Base-by-base conservation (phyloP, 106 monocot genomes). In the Dioscorea zingiberensis region DNA sequence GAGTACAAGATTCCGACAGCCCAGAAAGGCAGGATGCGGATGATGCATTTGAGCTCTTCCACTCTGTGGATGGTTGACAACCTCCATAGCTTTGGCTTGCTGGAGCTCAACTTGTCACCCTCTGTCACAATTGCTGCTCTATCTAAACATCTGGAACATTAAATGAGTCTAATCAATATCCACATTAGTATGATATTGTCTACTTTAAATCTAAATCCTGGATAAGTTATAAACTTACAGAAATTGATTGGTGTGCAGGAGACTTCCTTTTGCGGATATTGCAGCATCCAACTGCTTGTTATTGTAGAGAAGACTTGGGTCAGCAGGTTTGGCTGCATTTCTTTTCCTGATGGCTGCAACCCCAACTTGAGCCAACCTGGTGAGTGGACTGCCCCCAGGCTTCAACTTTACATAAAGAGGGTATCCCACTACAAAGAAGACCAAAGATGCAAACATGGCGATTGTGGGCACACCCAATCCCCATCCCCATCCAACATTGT, bases 21-120 rank as follows among this genome's bases (percentile, higher is more conserved):
- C 85, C 89, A 90, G 25, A 85, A 72, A 0, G 89, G 89, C 48
- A 83, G 44, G 74, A 90, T 77, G 1, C 85, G 67, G 51, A 90
- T 53, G 61, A 85, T 75, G 2, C 74, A 90, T 47, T 90, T 85
- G 24, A 90, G 70, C 62, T 90, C 90, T 69, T 83, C 85, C 13
- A 90, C 77, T 0, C 85, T 82, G 63, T 85, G 85, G 14, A 90
- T 83, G 1, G 85, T 90, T 25, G 83, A 77, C 10, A 85, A 72
- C 13, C 69, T 57, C 90, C 90, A 85, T 1, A 69, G 62, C 9
- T 44, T 24, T 0, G 83, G 80, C 27, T 44, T 2, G 59, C 76
- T 70, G 21, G 64, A 69, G 0, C 47, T 55, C 9, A 54, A 49
- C 49, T 73, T 60, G 79, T 85, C 85, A 27, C 71, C 79, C 5